Evolutionary conservation across 139 green algal genomes (phyloP), one percentile per base, ranked within the genome.

Genomic region (Parachlorella kessleri): DNA sequence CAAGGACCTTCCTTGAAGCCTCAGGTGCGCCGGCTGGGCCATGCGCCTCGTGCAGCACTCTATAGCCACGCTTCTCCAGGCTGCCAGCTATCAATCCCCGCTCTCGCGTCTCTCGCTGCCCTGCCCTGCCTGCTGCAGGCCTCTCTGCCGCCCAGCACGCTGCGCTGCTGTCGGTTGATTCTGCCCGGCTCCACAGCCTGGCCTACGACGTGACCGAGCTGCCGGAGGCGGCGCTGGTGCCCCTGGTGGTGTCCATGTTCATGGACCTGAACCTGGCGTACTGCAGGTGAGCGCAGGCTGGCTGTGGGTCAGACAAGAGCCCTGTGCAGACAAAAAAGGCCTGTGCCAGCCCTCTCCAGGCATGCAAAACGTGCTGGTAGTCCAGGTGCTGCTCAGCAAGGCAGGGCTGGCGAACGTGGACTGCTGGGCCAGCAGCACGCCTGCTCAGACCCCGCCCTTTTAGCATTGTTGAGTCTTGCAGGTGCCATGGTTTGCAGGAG

Each of bases 141-240:
- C 42, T 26, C 4, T 32, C 41, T 8, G 70, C 42, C 3, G 28
- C 41, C 42, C 9, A 5, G 42, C 41, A 6, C 28, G 9, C 4
- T 4, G 8, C 42, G n/a, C 41, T 38, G 26, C 24, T 18, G 28
- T 18, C 6, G 41, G 4, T 8, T 10, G 81, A 85, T 40, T 63
- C 48, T 32, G 53, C 33, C 26, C 26, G 67, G 18, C 66, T 87
- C 4, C 42, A 86, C 80, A 83, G 75, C 66, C 88, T 84, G 84
- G 75, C 88, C 42, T 93, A 88, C 64, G 83, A 91, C 55, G 79
- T 85, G 24, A 79, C 85, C 65, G 33, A 32, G 30, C 55, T 85
- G n/a, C 55, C 73, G 32, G 26, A 36, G 30, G 39, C 83, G 53
- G 69, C 84, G 72, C 75, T 90, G 63, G 64, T 76, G 30, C 68